Evolutionary conservation across 2,329 filamentous ascomycete species (phyloP).

Genomic region (Xylariaceae sp.): DNA sequence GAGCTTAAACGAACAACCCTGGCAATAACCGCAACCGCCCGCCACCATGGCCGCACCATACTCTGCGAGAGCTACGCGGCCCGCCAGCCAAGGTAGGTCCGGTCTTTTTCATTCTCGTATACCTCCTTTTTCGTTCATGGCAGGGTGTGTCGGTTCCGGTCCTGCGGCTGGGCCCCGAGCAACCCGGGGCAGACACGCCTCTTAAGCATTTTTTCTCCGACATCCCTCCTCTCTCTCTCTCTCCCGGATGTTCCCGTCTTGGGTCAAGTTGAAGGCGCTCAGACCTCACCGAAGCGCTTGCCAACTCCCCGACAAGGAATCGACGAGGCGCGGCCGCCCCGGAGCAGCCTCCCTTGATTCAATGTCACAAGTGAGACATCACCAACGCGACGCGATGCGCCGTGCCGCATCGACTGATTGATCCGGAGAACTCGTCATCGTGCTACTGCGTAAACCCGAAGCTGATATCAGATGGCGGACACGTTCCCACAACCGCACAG

Average conservation of each 20-base stretch:
- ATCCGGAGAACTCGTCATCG: background rate
- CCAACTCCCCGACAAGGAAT: background rate
- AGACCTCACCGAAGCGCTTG: background rate
- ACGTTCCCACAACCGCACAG: background rate
- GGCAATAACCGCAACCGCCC: background rate
- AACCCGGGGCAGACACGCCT: background rate
- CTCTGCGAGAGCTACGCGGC: background rate
- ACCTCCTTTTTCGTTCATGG: background rate
- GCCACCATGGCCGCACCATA: background rate
- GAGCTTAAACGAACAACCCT: too few species aligned
- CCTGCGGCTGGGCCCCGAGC: background rate
- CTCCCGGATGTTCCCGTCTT: background rate
- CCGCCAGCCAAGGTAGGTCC: slow-evolving; percentile 13
- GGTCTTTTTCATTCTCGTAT: background rate
- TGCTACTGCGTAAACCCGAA: background rate
- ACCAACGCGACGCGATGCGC: background rate
- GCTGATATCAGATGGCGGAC: background rate
- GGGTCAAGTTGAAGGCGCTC: background rate
- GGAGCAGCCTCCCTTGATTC: background rate
- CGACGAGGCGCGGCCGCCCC: background rate
- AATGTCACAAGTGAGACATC: background rate
- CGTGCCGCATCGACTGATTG: background rate
- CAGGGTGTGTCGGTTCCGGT: background rate
- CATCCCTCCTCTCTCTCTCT: background rate
- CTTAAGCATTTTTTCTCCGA: background rate